A percentile compares a stretch with the other conserved stretches of the same genome.
Evolutionary conservation across 2,329 filamentous ascomycete species (phyloP).

Genomic region (Diaporthe capsici): DNA sequence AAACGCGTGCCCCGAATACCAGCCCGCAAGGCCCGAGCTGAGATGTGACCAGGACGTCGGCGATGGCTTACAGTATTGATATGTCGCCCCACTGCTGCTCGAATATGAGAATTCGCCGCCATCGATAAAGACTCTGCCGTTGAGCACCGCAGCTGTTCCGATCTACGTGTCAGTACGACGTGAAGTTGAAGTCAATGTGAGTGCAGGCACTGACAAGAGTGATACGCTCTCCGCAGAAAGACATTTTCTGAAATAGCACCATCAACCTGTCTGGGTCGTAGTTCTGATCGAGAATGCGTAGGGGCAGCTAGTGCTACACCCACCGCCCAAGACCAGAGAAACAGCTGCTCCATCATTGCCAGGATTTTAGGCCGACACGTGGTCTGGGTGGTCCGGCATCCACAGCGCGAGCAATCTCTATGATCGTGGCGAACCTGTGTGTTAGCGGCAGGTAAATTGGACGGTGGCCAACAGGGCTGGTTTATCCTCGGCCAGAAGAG

Average conservation of each 20-base stretch:
- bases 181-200: background rate
- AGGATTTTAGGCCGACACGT: background rate
- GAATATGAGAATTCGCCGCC: slow-evolving; percentile 24
- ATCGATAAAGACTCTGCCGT: slow-evolving; percentile 7
- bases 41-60: background rate
- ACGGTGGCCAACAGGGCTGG: background rate
- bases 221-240: slow-evolving; percentile 3
- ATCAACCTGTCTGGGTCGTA: background rate
- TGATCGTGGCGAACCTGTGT: background rate
- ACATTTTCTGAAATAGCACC: background rate
- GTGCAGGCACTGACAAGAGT: background rate
- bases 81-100: background rate
- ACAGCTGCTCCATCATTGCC: background rate
- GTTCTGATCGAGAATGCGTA: background rate
- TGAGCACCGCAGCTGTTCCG: slow-evolving; percentile 16
- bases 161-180: background rate
- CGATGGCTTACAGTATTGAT: slow-evolving; percentile 11
- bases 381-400: background rate
- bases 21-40: background rate
- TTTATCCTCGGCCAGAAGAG: background rate
- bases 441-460: background rate
- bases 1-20: background rate
- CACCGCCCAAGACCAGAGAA: background rate
- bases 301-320: background rate
- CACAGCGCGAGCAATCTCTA: background rate